phyloP scores from a whole-genome alignment of 768 basidiomycete species.

The Obba rivulosa region DNA sequence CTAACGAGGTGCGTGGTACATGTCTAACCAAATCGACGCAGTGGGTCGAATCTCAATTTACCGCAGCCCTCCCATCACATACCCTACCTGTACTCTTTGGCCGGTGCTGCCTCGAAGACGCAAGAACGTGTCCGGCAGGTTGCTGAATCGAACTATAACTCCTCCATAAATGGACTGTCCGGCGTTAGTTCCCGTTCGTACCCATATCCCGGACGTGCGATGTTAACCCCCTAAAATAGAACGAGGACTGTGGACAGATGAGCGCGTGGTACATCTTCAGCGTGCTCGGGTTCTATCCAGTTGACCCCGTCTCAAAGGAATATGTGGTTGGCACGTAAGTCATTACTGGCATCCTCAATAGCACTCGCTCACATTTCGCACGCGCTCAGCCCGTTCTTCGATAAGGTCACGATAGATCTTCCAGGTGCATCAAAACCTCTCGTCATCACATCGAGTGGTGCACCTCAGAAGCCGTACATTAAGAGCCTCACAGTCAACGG shows the following conservation, averaged over 20 bases:
- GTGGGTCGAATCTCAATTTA: too few species aligned
- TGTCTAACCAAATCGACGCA: too few species aligned
- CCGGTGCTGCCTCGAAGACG: conserved; percentile 63
- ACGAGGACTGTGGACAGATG: conserved; percentile 91
- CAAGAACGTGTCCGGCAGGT: conserved; percentile 70
- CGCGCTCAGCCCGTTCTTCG: conserved; percentile 42
- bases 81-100: conserved; percentile 74
- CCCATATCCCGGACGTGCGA: too few species aligned
- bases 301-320: conserved; percentile 71
- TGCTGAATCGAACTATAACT: conserved; percentile 58
- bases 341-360: neutral
- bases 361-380: neutral
- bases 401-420: conserved; percentile 48
- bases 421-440: conserved; percentile 38
- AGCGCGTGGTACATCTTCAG: conserved; percentile 85
- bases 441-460: conserved; percentile 51
- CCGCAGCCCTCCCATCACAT: conserved; percentile 78
- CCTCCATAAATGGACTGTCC: conserved; percentile 62
- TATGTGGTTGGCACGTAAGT: conserved; percentile 73
- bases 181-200: conserved; percentile 57
- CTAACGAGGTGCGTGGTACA: conserved; percentile 55
- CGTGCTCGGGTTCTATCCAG: conserved; percentile 80
- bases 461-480: conserved; percentile 55
- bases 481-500: conserved; percentile 57
- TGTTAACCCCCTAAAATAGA: conserved; percentile 44